These are phyloP conservation scores for Tremellales sp. DNA, from an alignment of 1,284 basidiomycete genomes.

Conservation along the genomic window DNA sequence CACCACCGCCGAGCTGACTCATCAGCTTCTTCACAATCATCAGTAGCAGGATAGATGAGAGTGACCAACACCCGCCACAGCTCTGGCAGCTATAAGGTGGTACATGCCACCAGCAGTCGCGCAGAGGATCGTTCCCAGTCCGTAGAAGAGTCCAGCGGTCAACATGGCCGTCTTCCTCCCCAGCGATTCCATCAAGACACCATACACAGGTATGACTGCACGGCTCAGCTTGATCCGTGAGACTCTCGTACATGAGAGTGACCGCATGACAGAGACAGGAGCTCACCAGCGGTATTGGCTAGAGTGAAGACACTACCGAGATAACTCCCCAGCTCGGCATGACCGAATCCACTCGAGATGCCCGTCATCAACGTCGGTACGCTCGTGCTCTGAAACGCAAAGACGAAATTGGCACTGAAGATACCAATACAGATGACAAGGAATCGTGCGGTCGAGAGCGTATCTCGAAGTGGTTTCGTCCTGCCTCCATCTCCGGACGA, in stretches of 20 bases:
- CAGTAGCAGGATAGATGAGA: not conserved
- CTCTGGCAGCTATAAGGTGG: conserved; percentile 39
- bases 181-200: conserved; percentile 45
- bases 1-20: conserved; percentile 42
- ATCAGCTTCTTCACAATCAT: conserved; percentile 1
- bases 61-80: conserved; percentile 35
- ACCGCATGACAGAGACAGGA: too few relatives aligned
- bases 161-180: conserved; percentile 44
- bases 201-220: conserved; percentile 45
- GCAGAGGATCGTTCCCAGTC: conserved; percentile 38
- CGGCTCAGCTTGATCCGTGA: not conserved
- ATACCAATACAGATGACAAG: conserved; percentile 22
- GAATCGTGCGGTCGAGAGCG: conserved; percentile 22
- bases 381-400: conserved; percentile 44
- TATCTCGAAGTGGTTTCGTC: conserved; percentile 21
- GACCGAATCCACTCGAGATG: conserved; percentile 33
- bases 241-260: not conserved
- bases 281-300: conserved; percentile 39
- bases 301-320: conserved; percentile 44
- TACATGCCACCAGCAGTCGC: conserved; percentile 39
- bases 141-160: conserved; percentile 39
- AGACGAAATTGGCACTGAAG: conserved; percentile 44
- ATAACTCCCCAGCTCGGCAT: conserved; percentile 45
- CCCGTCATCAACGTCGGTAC: conserved; percentile 45
- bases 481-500: conserved; percentile 6